Evolutionary conservation across 257 asterid genomes (phyloP), one percentile per base, ranked within the genome.

Genomic region (Nicotiana benthamiana): DNA sequence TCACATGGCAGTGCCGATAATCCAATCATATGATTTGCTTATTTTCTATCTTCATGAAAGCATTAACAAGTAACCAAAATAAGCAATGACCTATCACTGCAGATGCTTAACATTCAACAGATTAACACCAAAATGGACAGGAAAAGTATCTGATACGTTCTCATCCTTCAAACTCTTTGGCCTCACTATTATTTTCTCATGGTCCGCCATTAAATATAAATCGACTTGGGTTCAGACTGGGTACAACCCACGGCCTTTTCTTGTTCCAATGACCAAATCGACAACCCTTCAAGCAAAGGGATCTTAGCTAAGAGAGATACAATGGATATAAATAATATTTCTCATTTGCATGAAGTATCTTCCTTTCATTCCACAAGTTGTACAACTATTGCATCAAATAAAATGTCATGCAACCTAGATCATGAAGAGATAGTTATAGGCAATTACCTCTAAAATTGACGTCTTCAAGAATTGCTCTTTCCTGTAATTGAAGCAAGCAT

Each of bases 391-490:
- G 64, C 30, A 59, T 59, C 3, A 59, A 59, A 20, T 20, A n/a
- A n/a, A 59, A 20, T 59, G 28, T 8, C 30, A 3, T 20, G 9
- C 5, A 12, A 59, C 24, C 24, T 59, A 22, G 12, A 59, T 6
- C 64, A 20, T 8, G 64, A 59, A 52, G 48, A 75, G 79, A 75
- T 11, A 75, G 64, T 9, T 59, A 20, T 22, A 20, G 64, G 26
- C 15, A 75, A 75, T 51, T 51, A 75, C 79, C 79, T 75, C 64
- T 52, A 52, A 16, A 51, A 40, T 75, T 75, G 56, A 24, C 64
- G 46, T 52, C 59, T 75, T 60, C 51, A 52, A 52, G 12, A 27
- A 16, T 9, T 0, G 79, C 20, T 20, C 26, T 75, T 75, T 75
- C 79, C 79, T 75, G 28, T 9, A 53, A 75, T 48, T 75, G 30